Evolutionary conservation across 768 basidiomycete genomes (phyloP).

Genomic region (Russula griseocarnosa): DNA sequence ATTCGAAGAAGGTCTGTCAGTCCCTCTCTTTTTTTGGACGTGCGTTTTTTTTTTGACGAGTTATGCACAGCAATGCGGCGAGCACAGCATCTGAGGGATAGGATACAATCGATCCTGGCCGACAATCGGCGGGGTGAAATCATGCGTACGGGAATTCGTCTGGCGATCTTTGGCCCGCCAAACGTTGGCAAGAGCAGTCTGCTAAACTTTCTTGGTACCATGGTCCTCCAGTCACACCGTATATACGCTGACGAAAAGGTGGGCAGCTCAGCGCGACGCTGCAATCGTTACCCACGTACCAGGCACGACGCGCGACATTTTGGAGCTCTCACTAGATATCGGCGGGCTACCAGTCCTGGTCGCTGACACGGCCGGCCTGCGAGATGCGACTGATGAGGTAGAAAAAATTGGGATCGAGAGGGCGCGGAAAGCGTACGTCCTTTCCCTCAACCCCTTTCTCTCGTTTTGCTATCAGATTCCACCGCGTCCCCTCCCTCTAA

Average conservation of each 20-base stretch:
- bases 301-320: conserved; percentile 85
- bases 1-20: conserved; percentile 56
- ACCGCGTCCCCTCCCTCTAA: neutral
- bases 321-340: conserved; percentile 84
- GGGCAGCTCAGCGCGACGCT: conserved; percentile 74
- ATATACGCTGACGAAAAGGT: neutral
- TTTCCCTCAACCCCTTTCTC: too few species aligned
- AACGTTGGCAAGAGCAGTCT: conserved; percentile 93
- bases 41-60: neutral
- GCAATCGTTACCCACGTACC: conserved; percentile 86
- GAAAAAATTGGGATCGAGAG: conserved; percentile 80
- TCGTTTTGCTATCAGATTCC: conserved; percentile 6
- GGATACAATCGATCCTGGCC: conserved; percentile 54
- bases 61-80: conserved; percentile 47
- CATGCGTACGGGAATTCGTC: conserved; percentile 71
- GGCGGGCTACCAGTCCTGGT: conserved; percentile 78
- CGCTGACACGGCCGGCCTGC: conserved; percentile 82
- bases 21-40: neutral
- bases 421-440: conserved; percentile 60
- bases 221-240: neutral
- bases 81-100: conserved; percentile 46
- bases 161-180: conserved; percentile 89
- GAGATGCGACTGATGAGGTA: conserved; percentile 62
- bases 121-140: conserved; percentile 82
- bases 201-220: conserved; percentile 73